Evolutionary conservation across 2,329 filamentous ascomycete species (phyloP).

Genomic region (Penicillium paneum): DNA sequence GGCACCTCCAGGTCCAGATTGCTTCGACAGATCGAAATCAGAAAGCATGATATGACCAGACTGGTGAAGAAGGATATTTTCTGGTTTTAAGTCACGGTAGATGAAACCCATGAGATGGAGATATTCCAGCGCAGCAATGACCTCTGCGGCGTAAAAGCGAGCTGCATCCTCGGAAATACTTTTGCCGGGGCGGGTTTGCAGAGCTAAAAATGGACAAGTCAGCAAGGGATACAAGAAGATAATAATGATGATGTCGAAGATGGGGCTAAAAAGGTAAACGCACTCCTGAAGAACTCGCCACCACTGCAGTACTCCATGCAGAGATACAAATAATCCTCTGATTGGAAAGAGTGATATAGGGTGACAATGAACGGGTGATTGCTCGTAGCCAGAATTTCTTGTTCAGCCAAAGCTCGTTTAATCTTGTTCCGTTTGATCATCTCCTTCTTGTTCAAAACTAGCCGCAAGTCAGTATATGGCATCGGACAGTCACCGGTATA

Average conservation of each 20-base stretch:
- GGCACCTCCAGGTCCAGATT: slow-evolving; percentile 91
- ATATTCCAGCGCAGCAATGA: slow-evolving; percentile 93
- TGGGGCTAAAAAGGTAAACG: slow-evolving; percentile 10
- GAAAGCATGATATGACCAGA: slow-evolving; percentile 99
- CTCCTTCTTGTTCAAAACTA: slow-evolving; percentile 98
- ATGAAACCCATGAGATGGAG: slow-evolving; percentile 99
- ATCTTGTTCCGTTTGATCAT: slow-evolving; percentile 99
- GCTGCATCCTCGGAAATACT: slow-evolving; percentile 96
- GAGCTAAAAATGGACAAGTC: slow-evolving; percentile 49
- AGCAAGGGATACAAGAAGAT: slow-evolving; percentile 2
- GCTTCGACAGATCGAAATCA: slow-evolving; percentile 97
- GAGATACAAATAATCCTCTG: slow-evolving; percentile 96
- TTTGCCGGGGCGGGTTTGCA: slow-evolving; percentile 95
- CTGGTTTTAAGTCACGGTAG: slow-evolving; percentile 94
- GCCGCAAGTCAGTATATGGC: slow-evolving; percentile 38
- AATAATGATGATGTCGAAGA: neutral
- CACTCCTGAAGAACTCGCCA: slow-evolving; percentile 88
- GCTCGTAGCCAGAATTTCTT: slow-evolving; percentile 96
- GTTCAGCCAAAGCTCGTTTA: slow-evolving; percentile 93
- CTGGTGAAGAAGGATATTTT: slow-evolving; percentile 95
- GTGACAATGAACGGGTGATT: slow-evolving; percentile 99
- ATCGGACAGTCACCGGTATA: neutral
- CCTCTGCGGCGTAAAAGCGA: slow-evolving; percentile 94
- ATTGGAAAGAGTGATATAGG: slow-evolving; percentile 97
- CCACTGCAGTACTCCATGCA: slow-evolving; percentile 99